Base-by-base conservation (phyloP, 2,329 filamentous ascomycete genomes). In the Penicillium sp. region DNA sequence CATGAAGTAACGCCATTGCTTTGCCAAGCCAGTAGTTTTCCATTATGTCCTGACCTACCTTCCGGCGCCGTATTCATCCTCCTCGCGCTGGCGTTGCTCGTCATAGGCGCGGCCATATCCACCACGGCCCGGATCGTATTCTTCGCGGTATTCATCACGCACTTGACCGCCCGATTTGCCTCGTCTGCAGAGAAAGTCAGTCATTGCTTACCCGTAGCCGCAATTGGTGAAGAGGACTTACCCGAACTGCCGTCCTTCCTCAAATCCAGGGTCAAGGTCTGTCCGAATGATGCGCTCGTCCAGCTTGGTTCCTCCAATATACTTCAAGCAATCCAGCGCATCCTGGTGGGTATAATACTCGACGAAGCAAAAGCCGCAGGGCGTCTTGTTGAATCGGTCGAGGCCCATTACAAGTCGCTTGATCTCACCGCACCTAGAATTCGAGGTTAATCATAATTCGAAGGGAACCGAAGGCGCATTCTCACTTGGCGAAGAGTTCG, bases 271-370 rank as follows among this genome's bases (percentile, higher is more conserved):
- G 72, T 99, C 94, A 49, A 97, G 77, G 79, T 99, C 94, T 25
- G 93, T 96, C 59, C 94, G 85, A 72, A 99, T 97, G 72, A 99
- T 89, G 68, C 94, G 88, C 82, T 99, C 94, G 75, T 99, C 94
- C 45, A 99, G 85, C 81, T 99, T 99, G 36, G 94, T 99, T 57
- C 94, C 94, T 55, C 94, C 94, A 70, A 99, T 89, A 75, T 97
- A 99, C 79, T 97, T 99, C 87, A 99, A 88, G 78, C 93, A 97
- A 75, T 99, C 94, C 49, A 99, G 83, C 9, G 94, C 94, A 75
- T 99, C 94, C 73, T 96, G 89, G 75, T 97, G 94, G 31, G 89
- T 97, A 81, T 97, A 97, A 80, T 99, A 99, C 78, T 99, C 94
- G 70, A 99, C 94, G 73, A 99, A 99, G 82, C 94, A 99, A 82